These are phyloP conservation scores for Cordyceps javanica DNA, from an alignment of 2,329 filamentous ascomycete species.

Conservation along the genomic window DNA sequence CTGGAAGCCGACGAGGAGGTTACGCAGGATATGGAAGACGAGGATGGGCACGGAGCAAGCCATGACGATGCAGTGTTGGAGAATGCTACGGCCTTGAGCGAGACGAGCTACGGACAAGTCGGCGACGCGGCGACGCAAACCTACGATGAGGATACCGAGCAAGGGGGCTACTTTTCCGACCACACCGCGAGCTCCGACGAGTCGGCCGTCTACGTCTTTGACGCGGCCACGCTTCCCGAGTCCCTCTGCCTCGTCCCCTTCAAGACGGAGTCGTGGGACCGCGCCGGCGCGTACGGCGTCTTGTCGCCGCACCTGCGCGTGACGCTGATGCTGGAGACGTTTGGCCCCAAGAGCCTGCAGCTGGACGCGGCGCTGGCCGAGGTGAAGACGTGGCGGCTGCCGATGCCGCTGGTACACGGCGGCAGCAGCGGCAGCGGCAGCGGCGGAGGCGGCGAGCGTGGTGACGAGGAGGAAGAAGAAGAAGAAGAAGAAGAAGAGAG, in stretches of 20 bases:
- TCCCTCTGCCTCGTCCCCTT: not conserved
- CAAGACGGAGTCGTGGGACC: not conserved
- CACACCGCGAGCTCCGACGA: not conserved
- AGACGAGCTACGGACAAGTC: not conserved
- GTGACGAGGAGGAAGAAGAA: too few relatives aligned
- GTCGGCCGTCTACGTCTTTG: not conserved
- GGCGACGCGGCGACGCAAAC: not conserved
- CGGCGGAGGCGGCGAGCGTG: too few relatives aligned
- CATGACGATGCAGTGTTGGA: not conserved
- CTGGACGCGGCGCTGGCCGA: conserved; percentile 5
- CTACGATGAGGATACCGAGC: not conserved
- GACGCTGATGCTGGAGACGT: conserved; percentile 7
- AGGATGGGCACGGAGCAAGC: too few relatives aligned
- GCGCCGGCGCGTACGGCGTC: not conserved
- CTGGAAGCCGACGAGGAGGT: not conserved
- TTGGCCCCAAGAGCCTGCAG: conserved; percentile 10
- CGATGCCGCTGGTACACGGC: conserved; percentile 2
- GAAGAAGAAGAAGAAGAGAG: too few relatives aligned
- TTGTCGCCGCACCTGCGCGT: conserved; percentile 2
- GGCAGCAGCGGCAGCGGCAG: not conserved
- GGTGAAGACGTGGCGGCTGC: not conserved
- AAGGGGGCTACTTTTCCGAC: conserved; percentile 9
- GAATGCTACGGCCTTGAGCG: not conserved
- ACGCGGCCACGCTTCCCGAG: not conserved
- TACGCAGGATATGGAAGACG: too few relatives aligned